Conservation (phyloP, 2,329 filamentous ascomycete genomes). For the Thelonectria olida region DNA sequence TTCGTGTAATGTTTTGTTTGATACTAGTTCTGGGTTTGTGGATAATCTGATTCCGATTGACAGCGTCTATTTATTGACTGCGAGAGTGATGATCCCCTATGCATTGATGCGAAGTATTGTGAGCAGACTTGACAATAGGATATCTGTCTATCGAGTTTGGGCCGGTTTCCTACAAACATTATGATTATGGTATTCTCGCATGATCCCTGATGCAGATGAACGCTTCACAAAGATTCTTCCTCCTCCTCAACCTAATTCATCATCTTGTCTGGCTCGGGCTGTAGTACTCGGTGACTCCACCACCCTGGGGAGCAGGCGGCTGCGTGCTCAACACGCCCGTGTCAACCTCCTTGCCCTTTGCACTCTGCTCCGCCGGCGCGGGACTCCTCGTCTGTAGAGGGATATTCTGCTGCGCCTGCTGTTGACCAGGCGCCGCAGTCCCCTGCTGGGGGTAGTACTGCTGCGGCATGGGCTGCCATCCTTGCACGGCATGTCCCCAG, state of each 20-base stretch:
- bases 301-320: not conserved
- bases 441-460: slow-evolving; percentile 18
- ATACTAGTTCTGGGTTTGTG: slow-evolving; percentile 18
- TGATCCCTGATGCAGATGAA: not conserved
- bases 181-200: slow-evolving; percentile 3
- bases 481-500: slow-evolving; percentile 42
- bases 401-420: slow-evolving; percentile 25
- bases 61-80: not conserved
- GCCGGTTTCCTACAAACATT: slow-evolving; percentile 1
- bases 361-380: slow-evolving; percentile 5
- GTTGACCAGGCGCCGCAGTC: not conserved
- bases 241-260: not conserved
- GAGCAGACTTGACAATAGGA: not conserved
- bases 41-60: slow-evolving; percentile 17
- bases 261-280: not conserved
- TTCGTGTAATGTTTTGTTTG: slow-evolving; percentile 34
- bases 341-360: slow-evolving; percentile 10
- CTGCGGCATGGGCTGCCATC: slow-evolving; percentile 43
- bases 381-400: slow-evolving; percentile 30
- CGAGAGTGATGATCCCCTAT: not conserved
- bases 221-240: not conserved
- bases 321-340: slow-evolving; percentile 10
- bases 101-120: not conserved
- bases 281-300: slow-evolving; percentile 19
- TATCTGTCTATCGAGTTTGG: not conserved